Conservation (phyloP, 148 eudicot species). For the Suaeda aralocaspica region DNA sequence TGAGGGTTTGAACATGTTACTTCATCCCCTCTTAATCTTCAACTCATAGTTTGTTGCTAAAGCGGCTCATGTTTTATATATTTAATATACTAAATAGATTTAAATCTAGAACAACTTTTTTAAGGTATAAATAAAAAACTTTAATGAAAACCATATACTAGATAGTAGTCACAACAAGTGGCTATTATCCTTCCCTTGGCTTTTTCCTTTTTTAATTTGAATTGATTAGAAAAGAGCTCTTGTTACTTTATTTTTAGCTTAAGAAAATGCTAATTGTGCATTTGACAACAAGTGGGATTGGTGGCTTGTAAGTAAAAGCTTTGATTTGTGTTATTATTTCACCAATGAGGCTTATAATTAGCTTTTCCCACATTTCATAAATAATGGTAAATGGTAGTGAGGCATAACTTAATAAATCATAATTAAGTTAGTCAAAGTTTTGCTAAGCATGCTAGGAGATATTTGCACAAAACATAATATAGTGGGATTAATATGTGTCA, state of each 20-base stretch:
- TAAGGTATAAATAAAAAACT: background rate
- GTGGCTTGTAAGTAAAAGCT: too few species aligned
- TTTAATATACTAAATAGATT: background rate
- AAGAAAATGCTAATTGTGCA: constrained; percentile 18
- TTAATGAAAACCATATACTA: background rate
- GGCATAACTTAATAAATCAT: constrained; percentile 15
- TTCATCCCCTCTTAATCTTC: too few species aligned
- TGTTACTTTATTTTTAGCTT: constrained; percentile 4
- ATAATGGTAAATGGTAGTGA: background rate
- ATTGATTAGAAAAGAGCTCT: constrained; percentile 8
- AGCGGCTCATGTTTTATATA: too few species aligned
- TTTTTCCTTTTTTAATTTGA: background rate
- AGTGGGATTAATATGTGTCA: constrained; percentile 11
- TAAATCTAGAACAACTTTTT: background rate
- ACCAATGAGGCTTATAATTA: too few species aligned
- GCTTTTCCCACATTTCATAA: too few species aligned
- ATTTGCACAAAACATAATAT: constrained; percentile 1
- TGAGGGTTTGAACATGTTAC: too few species aligned
- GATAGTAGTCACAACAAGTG: background rate
- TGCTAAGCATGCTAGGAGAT: constrained; percentile 7
- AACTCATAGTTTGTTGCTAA: too few species aligned
- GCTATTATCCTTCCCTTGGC: background rate
- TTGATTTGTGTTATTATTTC: too few species aligned
- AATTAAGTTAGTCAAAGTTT: background rate
- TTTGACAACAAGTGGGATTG: constrained; percentile 6